Conservation (phyloP, 805 yeast species). For the Maudiozyma turicensis region DNA sequence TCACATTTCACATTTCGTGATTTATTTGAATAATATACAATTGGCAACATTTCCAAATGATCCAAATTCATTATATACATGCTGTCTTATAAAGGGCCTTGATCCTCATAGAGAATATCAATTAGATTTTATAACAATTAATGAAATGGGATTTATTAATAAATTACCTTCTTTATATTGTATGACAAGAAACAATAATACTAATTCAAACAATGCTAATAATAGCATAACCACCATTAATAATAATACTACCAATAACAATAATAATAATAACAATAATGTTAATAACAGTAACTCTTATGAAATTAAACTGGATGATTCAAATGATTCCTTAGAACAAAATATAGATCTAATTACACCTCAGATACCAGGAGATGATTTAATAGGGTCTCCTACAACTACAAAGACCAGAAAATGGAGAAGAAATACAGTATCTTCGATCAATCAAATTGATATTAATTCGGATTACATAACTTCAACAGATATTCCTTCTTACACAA, state of each 20-base stretch:
- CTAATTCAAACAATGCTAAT: not conserved
- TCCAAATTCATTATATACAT: constrained; percentile 24
- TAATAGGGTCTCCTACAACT: not conserved
- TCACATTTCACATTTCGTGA: constrained; percentile 22
- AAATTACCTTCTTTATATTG: constrained; percentile 25
- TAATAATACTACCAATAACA: too few relatives aligned
- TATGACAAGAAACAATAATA: constrained; percentile 15
- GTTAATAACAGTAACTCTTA: not conserved
- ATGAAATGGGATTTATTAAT: constrained; percentile 27
- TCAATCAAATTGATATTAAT: not conserved
- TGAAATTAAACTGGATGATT: constrained; percentile 1
- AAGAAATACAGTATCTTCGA: constrained; percentile 12
- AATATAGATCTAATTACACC: not conserved
- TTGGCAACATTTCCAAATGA: constrained; percentile 25
- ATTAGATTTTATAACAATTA: constrained; percentile 27
- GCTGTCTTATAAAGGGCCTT: constrained; percentile 24
- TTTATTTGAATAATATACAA: constrained; percentile 25
- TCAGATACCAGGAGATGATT: not conserved
- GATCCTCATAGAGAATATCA: constrained; percentile 21
- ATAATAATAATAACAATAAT: too few relatives aligned
- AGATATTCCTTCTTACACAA: constrained; percentile 19
- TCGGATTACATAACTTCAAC: not conserved
- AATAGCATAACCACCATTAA: not conserved
- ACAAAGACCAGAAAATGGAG: constrained; percentile 18
- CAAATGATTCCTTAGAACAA: not conserved